These are phyloP conservation scores for Rhynchosporium secalis DNA, from an alignment of 2,329 filamentous ascomycete species.

Conservation along the genomic window DNA sequence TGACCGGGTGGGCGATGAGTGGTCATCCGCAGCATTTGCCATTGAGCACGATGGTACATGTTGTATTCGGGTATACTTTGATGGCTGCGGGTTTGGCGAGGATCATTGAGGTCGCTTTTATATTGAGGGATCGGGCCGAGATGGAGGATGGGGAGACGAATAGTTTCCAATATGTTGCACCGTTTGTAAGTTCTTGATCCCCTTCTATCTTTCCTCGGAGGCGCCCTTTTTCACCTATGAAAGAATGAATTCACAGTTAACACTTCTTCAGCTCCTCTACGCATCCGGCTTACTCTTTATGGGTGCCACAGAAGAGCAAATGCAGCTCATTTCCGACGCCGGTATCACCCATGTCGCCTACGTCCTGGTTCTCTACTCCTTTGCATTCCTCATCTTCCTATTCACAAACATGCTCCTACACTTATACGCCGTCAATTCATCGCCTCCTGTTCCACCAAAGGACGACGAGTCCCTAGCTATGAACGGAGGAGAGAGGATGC, in stretches of 20 bases:
- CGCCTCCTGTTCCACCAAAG: conserved; percentile 42
- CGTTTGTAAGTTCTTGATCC: conserved; percentile 58
- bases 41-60: conserved; percentile 84
- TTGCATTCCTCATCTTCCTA: conserved; percentile 88
- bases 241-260: conserved; percentile 8
- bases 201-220: not conserved
- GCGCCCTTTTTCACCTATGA: not conserved
- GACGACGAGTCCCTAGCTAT: conserved; percentile 28
- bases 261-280: conserved; percentile 68
- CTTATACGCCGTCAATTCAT: conserved; percentile 68
- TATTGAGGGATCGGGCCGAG: conserved; percentile 71
- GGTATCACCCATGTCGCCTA: conserved; percentile 88
- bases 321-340: conserved; percentile 71
- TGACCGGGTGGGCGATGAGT: conserved; percentile 96
- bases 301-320: conserved; percentile 96
- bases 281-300: conserved; percentile 96
- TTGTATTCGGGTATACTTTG: conserved; percentile 88
- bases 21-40: conserved; percentile 81
- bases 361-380: conserved; percentile 84
- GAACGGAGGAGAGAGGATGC: conserved; percentile 8
- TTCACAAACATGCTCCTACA: conserved; percentile 85
- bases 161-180: conserved; percentile 70
- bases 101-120: conserved; percentile 88
- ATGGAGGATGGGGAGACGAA: conserved; percentile 69
- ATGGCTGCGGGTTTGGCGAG: conserved; percentile 85